Evolutionary conservation across 345 rosid species (phyloP).

Genomic region (Arabis alpina): DNA sequence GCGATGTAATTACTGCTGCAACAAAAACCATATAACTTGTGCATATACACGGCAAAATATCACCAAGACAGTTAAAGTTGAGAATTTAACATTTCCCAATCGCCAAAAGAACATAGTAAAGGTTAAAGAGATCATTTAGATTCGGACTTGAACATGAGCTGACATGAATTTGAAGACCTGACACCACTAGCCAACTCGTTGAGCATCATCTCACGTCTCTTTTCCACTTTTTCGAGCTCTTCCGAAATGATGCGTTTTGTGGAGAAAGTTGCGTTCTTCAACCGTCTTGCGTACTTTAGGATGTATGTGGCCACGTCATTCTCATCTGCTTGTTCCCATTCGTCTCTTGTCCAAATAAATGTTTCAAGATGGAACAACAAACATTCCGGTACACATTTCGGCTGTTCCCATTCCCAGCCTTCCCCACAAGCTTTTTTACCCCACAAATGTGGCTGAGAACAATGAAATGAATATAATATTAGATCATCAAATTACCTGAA

Average conservation of each 20-base stretch:
- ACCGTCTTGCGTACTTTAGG: background rate
- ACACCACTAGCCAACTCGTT: background rate
- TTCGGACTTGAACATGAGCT: background rate
- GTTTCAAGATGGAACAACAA: constrained; percentile 1
- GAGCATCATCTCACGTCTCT: too few species aligned
- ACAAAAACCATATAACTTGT: too few species aligned
- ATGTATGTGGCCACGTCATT: constrained; percentile 22
- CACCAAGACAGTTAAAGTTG: too few species aligned
- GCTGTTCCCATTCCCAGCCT: background rate
- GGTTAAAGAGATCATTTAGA: too few species aligned
- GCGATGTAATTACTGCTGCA: too few species aligned
- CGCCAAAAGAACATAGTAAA: too few species aligned
- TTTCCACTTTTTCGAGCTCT: background rate
- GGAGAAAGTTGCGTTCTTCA: constrained; percentile 11
- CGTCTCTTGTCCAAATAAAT: background rate
- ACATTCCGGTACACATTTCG: constrained; percentile 22
- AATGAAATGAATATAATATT: background rate
- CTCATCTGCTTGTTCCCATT: constrained; percentile 3
- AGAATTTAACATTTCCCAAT: too few species aligned
- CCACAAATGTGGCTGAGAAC: background rate
- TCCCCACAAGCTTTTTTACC: too few species aligned
- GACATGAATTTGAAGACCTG: background rate
- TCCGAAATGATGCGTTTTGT: background rate
- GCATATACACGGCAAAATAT: too few species aligned
- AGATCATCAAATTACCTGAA: too few species aligned